A percentile compares a stretch with the other conserved stretches of the same genome.
Evolutionary conservation across 805 yeast species (phyloP).

Genomic region (Ogataea glucozyma): DNA sequence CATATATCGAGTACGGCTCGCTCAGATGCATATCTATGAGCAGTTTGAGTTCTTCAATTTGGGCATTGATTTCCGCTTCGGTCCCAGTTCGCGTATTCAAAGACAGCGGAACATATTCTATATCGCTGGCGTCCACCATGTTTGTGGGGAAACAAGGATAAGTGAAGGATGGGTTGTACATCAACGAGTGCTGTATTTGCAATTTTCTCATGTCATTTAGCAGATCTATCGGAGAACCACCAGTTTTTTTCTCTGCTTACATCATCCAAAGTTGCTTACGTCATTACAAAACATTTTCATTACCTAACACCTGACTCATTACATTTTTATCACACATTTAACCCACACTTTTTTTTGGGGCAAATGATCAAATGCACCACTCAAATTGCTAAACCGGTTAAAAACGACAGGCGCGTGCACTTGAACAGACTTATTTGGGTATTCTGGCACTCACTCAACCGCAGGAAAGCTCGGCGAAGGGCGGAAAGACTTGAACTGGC

Average conservation of each 20-base stretch:
- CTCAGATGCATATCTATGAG: slow-evolving; percentile 75
- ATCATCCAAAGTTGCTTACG: too few species aligned
- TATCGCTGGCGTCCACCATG: slow-evolving; percentile 16
- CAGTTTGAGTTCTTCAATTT: slow-evolving; percentile 51
- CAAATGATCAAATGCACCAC: slow-evolving; percentile 9
- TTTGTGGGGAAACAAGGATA: not conserved
- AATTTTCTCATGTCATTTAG: too few species aligned
- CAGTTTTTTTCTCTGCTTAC: too few species aligned
- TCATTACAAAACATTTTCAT: too few species aligned
- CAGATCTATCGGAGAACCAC: too few species aligned
- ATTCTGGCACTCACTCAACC: too few species aligned
- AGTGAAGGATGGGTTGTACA: too few species aligned
- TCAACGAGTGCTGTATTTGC: too few species aligned
- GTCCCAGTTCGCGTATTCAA: slow-evolving; percentile 20
- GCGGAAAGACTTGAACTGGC: too few species aligned
- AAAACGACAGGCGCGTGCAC: slow-evolving; percentile 1
- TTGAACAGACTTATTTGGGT: not conserved
- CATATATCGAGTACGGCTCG: slow-evolving; percentile 93
- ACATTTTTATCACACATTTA: not conserved
- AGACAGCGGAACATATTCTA: slow-evolving; percentile 24
- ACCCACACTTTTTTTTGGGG: slow-evolving; percentile 1
- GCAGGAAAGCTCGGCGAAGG: too few species aligned
- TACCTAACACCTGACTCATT: not conserved
- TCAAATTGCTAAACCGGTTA: slow-evolving; percentile 9
- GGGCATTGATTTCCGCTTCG: slow-evolving; percentile 31